These are phyloP conservation scores for Globisporangium iwayamae DNA, from an alignment of 352 stramenopile species.

Conservation along the genomic window DNA sequence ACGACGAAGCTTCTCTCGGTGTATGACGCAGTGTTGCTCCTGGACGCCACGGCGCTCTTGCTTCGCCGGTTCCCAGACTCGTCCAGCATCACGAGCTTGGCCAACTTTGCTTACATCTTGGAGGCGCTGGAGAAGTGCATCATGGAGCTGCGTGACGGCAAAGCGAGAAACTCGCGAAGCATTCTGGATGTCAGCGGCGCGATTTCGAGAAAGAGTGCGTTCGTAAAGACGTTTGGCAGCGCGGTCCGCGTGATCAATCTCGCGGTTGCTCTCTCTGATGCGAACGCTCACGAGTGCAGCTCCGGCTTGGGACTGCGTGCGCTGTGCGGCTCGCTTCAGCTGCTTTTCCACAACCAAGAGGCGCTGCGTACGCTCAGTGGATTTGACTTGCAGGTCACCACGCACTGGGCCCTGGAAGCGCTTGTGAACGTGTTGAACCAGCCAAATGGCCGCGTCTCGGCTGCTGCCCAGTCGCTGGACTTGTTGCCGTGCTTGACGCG, in stretches of 20 bases:
- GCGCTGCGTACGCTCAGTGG: constrained; percentile 41
- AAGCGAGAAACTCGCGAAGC: constrained; percentile 29
- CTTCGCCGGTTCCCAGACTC: constrained; percentile 74
- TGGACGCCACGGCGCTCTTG: constrained; percentile 66
- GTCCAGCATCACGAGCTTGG: constrained; percentile 49
- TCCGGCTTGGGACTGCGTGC: constrained; percentile 69
- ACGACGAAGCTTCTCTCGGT: constrained; percentile 65
- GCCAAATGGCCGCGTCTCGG: constrained; percentile 74
- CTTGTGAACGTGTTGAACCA: constrained; percentile 81
- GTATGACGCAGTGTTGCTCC: constrained; percentile 67
- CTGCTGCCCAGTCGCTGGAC: constrained; percentile 76
- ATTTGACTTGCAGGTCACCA: constrained; percentile 68
- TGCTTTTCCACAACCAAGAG: constrained; percentile 77
- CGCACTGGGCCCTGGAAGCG: constrained; percentile 77
- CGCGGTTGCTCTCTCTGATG: constrained; percentile 64
- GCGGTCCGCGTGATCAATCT: constrained; percentile 78
- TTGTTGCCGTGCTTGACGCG: constrained; percentile 75
- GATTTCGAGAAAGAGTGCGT: constrained; percentile 54
- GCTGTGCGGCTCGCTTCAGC: constrained; percentile 67
- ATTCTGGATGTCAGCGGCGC: constrained; percentile 54
- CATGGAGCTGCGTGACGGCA: constrained; percentile 60
- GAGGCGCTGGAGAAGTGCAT: constrained; percentile 81
- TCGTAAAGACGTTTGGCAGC: constrained; percentile 68
- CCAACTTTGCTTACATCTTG: constrained; percentile 67
- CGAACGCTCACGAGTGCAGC: constrained; percentile 73